Percentiles rank a stretch among this genome's conserved stretches.
Evolutionary conservation across 2,329 filamentous ascomycete species (phyloP).

Genomic region (Talaromyces sp.): DNA sequence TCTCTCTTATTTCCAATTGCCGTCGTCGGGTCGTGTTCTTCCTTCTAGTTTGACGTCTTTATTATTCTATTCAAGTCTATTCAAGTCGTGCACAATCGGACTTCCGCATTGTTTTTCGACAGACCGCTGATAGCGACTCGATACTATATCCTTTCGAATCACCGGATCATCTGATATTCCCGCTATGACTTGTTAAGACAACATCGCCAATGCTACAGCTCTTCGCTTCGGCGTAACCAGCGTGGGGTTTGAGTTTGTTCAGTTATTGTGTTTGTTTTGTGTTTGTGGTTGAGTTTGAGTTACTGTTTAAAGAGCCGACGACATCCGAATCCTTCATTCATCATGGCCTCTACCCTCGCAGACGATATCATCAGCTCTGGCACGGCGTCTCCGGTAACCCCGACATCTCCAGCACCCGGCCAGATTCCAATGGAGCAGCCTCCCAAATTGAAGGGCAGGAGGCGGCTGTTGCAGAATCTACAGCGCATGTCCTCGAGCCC

Average conservation of each 20-base stretch:
- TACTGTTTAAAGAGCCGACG: background rate
- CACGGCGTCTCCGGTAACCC: slow-evolving; percentile 35
- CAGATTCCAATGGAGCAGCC: slow-evolving; percentile 42
- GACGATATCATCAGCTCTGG: slow-evolving; percentile 35
- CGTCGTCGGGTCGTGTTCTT: background rate
- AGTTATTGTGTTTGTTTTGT: background rate
- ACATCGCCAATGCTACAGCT: slow-evolving; percentile 7
- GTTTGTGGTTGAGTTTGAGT: background rate
- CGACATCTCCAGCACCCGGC: slow-evolving; percentile 33
- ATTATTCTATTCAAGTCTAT: no score
- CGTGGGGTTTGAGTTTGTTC: background rate
- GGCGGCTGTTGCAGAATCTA: slow-evolving; percentile 69
- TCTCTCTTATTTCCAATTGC: background rate
- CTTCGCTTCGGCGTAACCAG: slow-evolving; percentile 3
- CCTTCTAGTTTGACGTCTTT: background rate
- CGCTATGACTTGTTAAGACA: slow-evolving; percentile 7
- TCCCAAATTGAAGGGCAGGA: slow-evolving; percentile 65
- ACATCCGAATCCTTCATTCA: slow-evolving; percentile 10
- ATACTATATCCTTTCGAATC: background rate
- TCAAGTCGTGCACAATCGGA: background rate
- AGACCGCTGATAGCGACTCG: background rate
- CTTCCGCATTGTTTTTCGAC: no score
- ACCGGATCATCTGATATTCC: background rate
- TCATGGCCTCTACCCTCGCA: slow-evolving; percentile 33
- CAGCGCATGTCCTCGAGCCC: slow-evolving; percentile 81